Conservation (phyloP, 2,329 filamentous ascomycete species). For the Niveomyces coronatus region DNA sequence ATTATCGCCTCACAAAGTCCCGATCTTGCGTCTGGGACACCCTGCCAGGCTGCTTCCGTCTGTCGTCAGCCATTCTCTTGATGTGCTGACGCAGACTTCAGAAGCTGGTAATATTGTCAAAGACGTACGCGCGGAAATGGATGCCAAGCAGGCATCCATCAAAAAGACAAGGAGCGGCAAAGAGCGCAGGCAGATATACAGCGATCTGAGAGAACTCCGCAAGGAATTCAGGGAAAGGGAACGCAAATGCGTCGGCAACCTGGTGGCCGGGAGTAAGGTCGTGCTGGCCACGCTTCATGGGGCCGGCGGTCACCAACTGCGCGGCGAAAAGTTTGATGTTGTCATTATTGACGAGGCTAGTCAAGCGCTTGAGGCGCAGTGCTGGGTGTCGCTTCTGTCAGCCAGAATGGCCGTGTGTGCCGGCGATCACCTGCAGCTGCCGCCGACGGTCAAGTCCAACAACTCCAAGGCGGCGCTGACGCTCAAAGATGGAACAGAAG, state of each 20-base stretch:
- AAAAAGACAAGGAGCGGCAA: conserved; percentile 74
- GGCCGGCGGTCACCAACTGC: conserved; percentile 74
- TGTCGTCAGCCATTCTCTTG: conserved; percentile 80
- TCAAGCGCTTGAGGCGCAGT: conserved; percentile 91
- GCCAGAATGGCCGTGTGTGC: conserved; percentile 82
- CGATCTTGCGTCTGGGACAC: conserved; percentile 84
- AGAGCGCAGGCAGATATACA: conserved; percentile 74
- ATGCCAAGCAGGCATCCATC: conserved; percentile 79
- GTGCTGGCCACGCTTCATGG: conserved; percentile 90
- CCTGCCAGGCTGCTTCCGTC: conserved; percentile 83
- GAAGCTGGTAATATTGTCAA: conserved; percentile 83
- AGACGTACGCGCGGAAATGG: conserved; percentile 87
- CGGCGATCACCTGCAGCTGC: conserved; percentile 87
- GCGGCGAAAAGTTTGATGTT: conserved; percentile 75
- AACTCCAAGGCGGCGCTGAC: conserved; percentile 39
- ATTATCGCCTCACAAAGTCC: conserved; percentile 71
- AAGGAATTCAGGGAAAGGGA: conserved; percentile 86
- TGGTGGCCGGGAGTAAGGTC: conserved; percentile 71
- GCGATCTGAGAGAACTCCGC: conserved; percentile 71
- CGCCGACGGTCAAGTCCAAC: conserved; percentile 83
- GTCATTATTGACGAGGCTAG: conserved; percentile 94
- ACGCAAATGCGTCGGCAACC: conserved; percentile 63
- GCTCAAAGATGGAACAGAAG: conserved; percentile 24
- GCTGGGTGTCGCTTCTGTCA: conserved; percentile 81
- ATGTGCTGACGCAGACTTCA: conserved; percentile 81